Evolutionary conservation across 1,139 yeast species (phyloP).

Genomic region (Suhomyces terraborum): DNA sequence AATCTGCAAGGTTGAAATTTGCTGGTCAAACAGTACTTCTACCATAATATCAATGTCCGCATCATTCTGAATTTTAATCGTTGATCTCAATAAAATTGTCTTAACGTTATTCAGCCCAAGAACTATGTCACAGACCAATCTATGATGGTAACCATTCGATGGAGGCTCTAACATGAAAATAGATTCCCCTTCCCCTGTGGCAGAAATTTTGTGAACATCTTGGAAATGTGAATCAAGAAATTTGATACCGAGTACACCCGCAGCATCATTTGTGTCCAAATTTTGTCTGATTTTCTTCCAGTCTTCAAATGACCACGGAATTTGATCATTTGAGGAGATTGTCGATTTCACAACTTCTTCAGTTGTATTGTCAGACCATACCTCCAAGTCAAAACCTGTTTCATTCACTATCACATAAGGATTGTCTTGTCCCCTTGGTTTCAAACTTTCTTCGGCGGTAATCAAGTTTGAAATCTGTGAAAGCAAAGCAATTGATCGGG

Average conservation of each 20-base stretch:
- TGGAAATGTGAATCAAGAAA: constrained; percentile 58
- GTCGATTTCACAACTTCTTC: constrained; percentile 26
- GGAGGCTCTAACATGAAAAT: constrained; percentile 69
- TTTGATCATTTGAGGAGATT: constrained; percentile 51
- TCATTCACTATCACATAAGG: constrained; percentile 83
- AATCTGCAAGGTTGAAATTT: constrained; percentile 31
- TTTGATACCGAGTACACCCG: constrained; percentile 62
- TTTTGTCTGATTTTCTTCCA: constrained; percentile 87
- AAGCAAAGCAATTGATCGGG: constrained; percentile 76
- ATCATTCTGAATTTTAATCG: constrained; percentile 68
- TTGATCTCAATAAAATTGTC: constrained; percentile 71
- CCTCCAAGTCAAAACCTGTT: constrained; percentile 76
- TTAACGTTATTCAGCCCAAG: constrained; percentile 80
- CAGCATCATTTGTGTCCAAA: constrained; percentile 63
- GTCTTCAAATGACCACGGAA: constrained; percentile 93
- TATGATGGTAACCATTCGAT: constrained; percentile 61
- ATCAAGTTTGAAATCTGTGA: constrained; percentile 67
- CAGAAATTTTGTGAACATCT: constrained; percentile 57
- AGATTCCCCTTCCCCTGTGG: constrained; percentile 84
- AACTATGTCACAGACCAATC: constrained; percentile 70
- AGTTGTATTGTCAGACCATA: constrained; percentile 64
- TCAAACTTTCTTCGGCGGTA: constrained; percentile 53
- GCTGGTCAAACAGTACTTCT: constrained; percentile 26
- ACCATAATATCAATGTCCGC: constrained; percentile 63
- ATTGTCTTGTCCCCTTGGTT: constrained; percentile 75